Evolutionary conservation across 2,329 filamentous ascomycete genomes (phyloP).

Genomic region (Aspergillus amoenus): DNA sequence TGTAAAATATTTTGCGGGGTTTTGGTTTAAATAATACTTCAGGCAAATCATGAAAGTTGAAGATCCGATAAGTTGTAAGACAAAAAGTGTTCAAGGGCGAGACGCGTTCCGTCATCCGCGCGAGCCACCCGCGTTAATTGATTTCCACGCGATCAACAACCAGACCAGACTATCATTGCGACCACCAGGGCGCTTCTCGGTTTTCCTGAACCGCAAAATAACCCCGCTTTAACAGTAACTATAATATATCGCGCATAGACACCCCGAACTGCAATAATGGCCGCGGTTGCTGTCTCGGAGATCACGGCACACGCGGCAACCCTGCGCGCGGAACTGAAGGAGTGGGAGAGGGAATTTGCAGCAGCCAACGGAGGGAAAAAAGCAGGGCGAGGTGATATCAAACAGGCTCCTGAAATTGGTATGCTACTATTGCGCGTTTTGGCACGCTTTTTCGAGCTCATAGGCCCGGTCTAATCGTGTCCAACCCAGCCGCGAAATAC

Average conservation of each 20-base stretch:
- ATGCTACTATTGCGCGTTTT: slow-evolving; percentile 2
- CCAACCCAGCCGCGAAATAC: slow-evolving; percentile 46
- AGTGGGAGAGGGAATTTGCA: slow-evolving; percentile 49
- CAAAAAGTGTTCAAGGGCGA: background rate
- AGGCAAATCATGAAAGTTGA: background rate
- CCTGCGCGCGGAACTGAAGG: slow-evolving; percentile 46
- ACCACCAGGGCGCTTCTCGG: background rate
- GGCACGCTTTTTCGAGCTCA: background rate
- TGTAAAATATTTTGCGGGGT: too few relatives aligned
- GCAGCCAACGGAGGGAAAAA: slow-evolving; percentile 45
- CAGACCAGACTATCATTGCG: background rate
- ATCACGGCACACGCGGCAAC: slow-evolving; percentile 27
- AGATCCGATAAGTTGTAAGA: background rate
- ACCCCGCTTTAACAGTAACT: background rate
- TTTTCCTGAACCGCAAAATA: background rate
- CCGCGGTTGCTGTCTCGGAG: slow-evolving; percentile 24
- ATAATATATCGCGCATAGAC: too few relatives aligned
- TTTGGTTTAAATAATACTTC: background rate
- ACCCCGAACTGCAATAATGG: slow-evolving; percentile 28
- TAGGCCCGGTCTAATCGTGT: background rate
- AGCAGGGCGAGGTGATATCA: slow-evolving; percentile 49
- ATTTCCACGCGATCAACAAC: slow-evolving; percentile 19
- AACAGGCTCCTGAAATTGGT: slow-evolving; percentile 46
- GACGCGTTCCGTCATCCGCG: slow-evolving; percentile 26
- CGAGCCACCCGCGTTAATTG: slow-evolving; percentile 27